Evolutionary conservation across 2,329 filamentous ascomycete species (phyloP).

Genomic region (Graphium sp.): DNA sequence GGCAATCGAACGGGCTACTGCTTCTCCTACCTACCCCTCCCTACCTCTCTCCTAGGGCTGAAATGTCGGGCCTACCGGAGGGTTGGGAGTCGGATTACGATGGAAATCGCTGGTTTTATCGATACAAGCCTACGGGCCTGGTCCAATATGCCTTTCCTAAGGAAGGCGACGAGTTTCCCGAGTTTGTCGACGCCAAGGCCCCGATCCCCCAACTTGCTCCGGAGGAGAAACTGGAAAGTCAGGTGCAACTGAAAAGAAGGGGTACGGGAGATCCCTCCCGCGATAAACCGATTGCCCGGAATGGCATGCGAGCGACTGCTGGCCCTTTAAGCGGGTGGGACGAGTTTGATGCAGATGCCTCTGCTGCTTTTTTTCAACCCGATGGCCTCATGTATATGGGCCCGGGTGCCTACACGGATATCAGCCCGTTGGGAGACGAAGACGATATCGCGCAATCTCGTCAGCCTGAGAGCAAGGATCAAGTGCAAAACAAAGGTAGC

Average conservation of each 20-base stretch:
- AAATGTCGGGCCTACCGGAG: constrained; percentile 21
- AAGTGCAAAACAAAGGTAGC: too few relatives aligned
- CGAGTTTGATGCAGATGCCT: constrained; percentile 14
- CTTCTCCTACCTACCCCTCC: not conserved
- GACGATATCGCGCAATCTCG: constrained; percentile 14
- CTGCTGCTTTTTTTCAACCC: constrained; percentile 27
- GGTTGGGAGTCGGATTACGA: constrained; percentile 44
- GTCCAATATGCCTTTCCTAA: constrained; percentile 39
- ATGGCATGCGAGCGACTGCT: constrained; percentile 8
- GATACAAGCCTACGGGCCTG: constrained; percentile 33
- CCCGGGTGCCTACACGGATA: constrained; percentile 24
- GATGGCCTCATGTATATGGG: constrained; percentile 36
- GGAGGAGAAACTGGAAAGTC: constrained; percentile 34
- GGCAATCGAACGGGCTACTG: not conserved
- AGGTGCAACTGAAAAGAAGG: constrained; percentile 26
- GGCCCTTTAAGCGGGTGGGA: constrained; percentile 9
- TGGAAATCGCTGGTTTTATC: constrained; percentile 39
- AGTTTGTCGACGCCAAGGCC: constrained; percentile 21
- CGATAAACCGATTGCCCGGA: constrained; percentile 6
- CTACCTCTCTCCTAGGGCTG: not conserved
- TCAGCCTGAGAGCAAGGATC: not conserved
- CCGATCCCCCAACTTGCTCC: constrained; percentile 24
- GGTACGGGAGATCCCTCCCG: constrained; percentile 1
- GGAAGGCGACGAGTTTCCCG: constrained; percentile 40
- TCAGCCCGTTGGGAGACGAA: constrained; percentile 23